Percentiles rank a stretch among this genome's conserved stretches.
phyloP scores from a whole-genome alignment of 495 filamentous ascomycete genomes.

The Thermothielavioides terrestris region DNA sequence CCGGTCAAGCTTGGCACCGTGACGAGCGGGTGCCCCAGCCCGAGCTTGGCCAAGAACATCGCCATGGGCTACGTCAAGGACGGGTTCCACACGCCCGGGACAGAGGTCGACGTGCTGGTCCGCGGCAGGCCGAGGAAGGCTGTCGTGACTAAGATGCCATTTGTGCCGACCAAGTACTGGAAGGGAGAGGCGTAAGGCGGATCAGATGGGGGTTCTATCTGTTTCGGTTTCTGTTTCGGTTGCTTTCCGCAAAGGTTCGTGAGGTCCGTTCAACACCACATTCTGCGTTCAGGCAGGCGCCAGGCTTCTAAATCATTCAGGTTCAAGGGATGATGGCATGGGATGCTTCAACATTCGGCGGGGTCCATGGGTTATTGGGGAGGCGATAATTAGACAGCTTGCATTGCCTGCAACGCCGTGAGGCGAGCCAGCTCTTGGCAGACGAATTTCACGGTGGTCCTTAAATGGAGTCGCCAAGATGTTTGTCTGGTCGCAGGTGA shows the following conservation, averaged over 20 bases:
- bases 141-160: constrained; percentile 85
- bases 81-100: constrained; percentile 78
- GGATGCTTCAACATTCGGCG: constrained; percentile 4
- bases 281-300: constrained; percentile 5
- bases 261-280: constrained; percentile 16
- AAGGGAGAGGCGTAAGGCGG: constrained; percentile 23
- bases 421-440: too few relatives aligned
- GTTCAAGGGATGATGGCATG: background rate
- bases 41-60: constrained; percentile 77
- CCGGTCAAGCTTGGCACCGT: constrained; percentile 47
- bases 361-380: background rate
- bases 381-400: too few relatives aligned
- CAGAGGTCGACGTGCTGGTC: constrained; percentile 70
- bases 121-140: constrained; percentile 75
- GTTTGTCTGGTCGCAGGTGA: too few relatives aligned
- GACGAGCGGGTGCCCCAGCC: constrained; percentile 85
- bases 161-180: constrained; percentile 75
- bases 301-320: background rate
- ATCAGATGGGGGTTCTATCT: too few relatives aligned
- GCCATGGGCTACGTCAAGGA: constrained; percentile 91
- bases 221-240: too few relatives aligned
- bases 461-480: too few relatives aligned
- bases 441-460: background rate
- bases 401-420: too few relatives aligned
- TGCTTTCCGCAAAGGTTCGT: background rate